These are phyloP conservation scores for Calycina marina DNA, from an alignment of 2,329 filamentous ascomycete species.

Conservation along the genomic window DNA sequence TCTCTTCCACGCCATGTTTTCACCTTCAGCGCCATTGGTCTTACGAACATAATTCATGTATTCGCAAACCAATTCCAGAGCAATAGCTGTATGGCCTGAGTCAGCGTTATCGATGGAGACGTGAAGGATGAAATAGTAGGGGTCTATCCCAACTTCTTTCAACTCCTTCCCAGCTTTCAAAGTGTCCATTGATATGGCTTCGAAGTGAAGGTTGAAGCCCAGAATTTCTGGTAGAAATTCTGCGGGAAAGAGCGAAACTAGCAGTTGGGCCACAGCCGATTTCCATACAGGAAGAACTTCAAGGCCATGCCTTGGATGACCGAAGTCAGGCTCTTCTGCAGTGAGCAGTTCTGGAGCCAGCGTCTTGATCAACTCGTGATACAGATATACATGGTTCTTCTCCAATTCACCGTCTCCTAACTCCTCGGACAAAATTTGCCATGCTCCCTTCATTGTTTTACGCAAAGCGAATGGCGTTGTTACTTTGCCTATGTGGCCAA, in stretches of 20 bases:
- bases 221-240: slow-evolving; percentile 35
- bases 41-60: slow-evolving; percentile 25
- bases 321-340: slow-evolving; percentile 8
- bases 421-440: slow-evolving; percentile 36
- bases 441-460: slow-evolving; percentile 27
- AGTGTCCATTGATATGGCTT: slow-evolving; percentile 27
- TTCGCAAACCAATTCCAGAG: slow-evolving; percentile 23
- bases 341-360: slow-evolving; percentile 16
- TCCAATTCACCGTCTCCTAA: slow-evolving; percentile 32
- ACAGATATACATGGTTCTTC: slow-evolving; percentile 30
- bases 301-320: slow-evolving; percentile 7
- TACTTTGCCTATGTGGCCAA: slow-evolving; percentile 30
- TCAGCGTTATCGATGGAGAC: slow-evolving; percentile 35
- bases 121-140: slow-evolving; percentile 35
- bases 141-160: slow-evolving; percentile 27
- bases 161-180: slow-evolving; percentile 29
- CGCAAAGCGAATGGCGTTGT: slow-evolving; percentile 28
- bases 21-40: slow-evolving; percentile 18
- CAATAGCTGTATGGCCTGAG: slow-evolving; percentile 34
- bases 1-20: slow-evolving; percentile 25
- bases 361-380: slow-evolving; percentile 19
- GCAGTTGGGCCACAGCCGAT: slow-evolving; percentile 29
- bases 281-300: slow-evolving; percentile 24
- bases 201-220: slow-evolving; percentile 35
- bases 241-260: slow-evolving; percentile 32